Evolutionary conservation across 768 basidiomycete species (phyloP), one percentile per base, ranked within the genome.

Genomic region (Terana coerulea): DNA sequence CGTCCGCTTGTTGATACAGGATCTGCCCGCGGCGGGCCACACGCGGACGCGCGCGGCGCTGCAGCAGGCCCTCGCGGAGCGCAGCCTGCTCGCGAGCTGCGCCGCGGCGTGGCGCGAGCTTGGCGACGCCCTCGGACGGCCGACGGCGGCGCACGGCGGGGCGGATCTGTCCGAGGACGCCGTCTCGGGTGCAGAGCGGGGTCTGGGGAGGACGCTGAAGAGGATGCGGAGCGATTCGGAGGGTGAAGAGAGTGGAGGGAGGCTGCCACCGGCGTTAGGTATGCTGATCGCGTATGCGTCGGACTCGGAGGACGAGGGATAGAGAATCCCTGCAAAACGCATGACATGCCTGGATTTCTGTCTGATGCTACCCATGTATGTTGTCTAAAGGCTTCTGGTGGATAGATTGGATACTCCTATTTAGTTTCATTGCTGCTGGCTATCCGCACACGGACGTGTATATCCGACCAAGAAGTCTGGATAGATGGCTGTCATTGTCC

Each of bases 11-110:
- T 28, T 3, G 8, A 51, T n/a, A 10, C 39, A 64, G 63, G 43
- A 33, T 22, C 49, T 64, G 1, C 55, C 56, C 5, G 46, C 45
- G 1, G 35, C 42, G 21, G n/a, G n/a, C n/a, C 30, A 39, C 15
- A 12, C 21, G 4, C 55, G 56, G 45, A 64, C 58, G 0, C 57
- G 57, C 3, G 51, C 59, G 2, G 61, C 59, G 2, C 25, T 63
- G 5, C 28, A 48, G 42, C 57, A 61, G 33, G 60, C 61, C 6
- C 51, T 65, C 11, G 43, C 55, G n/a, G 64, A 65, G 55, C 60
- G 64, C 15, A 56, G 60, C 8, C 35, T 65, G 5, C 45, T 65
- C 25, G 61, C 61, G 33, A 54, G 61, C 45, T 62, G 62, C 44
- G 43, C 41, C 6, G 52, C 50, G 3, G 51, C 44, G 2, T 65